Conservation (phyloP, 2,329 filamentous ascomycete species). For the Tolypocladium tundrense region DNA sequence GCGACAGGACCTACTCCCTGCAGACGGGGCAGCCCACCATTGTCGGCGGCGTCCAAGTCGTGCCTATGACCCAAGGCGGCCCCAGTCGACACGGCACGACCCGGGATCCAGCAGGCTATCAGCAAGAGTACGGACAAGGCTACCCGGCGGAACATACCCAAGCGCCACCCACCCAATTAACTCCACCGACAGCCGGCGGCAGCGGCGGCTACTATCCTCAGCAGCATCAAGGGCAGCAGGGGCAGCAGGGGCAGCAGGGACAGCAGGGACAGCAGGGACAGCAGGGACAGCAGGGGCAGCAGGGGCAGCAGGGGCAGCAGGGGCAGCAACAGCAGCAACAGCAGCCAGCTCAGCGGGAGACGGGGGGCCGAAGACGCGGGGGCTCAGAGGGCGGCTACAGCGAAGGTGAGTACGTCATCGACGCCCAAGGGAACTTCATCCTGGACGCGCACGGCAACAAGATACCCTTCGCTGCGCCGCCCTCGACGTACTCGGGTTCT, state of each 20-base stretch:
- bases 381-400: slow-evolving; percentile 52
- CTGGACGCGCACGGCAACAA: slow-evolving; percentile 51
- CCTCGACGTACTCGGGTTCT: slow-evolving; percentile 35
- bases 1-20: slow-evolving; percentile 75
- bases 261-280: not conserved
- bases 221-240: not conserved
- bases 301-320: not conserved
- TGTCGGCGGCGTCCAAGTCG: slow-evolving; percentile 88
- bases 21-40: slow-evolving; percentile 80
- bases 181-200: slow-evolving; percentile 17
- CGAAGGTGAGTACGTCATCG: slow-evolving; percentile 62
- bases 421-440: slow-evolving; percentile 49
- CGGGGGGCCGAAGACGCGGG: slow-evolving; percentile 11
- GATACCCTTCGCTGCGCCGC: slow-evolving; percentile 40
- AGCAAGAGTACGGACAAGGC: slow-evolving; percentile 17
- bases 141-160: slow-evolving; percentile 28
- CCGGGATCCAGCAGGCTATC: slow-evolving; percentile 22
- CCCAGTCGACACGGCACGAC: slow-evolving; percentile 42
- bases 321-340: not conserved
- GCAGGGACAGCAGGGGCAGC: not conserved
- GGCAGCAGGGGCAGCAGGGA: not conserved
- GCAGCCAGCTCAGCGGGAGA: slow-evolving; percentile 8
- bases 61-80: slow-evolving; percentile 75
- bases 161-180: slow-evolving; percentile 30
- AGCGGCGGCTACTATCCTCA: slow-evolving; percentile 13